A percentile compares a stretch with the other conserved stretches of the same genome.
phyloP scores from a whole-genome alignment of 2,329 filamentous ascomycete genomes.

The Nakataea oryzae region DNA sequence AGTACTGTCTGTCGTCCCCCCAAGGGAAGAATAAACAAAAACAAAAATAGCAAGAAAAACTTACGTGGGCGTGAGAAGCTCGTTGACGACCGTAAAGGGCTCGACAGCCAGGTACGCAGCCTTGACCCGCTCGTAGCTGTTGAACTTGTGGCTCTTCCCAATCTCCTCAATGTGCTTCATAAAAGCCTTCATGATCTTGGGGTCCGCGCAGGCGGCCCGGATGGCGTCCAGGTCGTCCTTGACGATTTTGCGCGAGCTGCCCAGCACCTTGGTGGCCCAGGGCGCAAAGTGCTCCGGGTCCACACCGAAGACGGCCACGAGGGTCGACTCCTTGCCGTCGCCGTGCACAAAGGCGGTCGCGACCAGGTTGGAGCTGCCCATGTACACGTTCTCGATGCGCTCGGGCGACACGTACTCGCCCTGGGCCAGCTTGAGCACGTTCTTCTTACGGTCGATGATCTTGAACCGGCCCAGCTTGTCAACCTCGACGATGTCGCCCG shows the following conservation, averaged over 20 bases:
- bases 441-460: conserved; percentile 96
- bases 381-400: conserved; percentile 89
- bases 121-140: conserved; percentile 77
- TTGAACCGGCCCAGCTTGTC: conserved; percentile 79
- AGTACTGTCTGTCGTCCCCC: neutral
- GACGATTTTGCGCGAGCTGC: conserved; percentile 43
- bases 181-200: conserved; percentile 63
- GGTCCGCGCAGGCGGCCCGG: conserved; percentile 54
- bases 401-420: conserved; percentile 98
- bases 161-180: conserved; percentile 70
- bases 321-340: conserved; percentile 67
- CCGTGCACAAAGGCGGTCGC: conserved; percentile 84
- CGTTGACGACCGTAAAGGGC: conserved; percentile 88
- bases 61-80: conserved; percentile 80
- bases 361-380: conserved; percentile 69
- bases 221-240: conserved; percentile 57
- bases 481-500: conserved; percentile 80
- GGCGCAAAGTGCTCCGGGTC: conserved; percentile 75
- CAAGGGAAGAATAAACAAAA: neutral
- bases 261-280: conserved; percentile 69
- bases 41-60: conserved; percentile 27
- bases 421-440: conserved; percentile 95
- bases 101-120: conserved; percentile 69
- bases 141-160: conserved; percentile 77
- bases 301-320: conserved; percentile 82